These are phyloP conservation scores for Exophiala sp. DNA, from an alignment of 2,329 filamentous ascomycete genomes.

Conservation along the genomic window DNA sequence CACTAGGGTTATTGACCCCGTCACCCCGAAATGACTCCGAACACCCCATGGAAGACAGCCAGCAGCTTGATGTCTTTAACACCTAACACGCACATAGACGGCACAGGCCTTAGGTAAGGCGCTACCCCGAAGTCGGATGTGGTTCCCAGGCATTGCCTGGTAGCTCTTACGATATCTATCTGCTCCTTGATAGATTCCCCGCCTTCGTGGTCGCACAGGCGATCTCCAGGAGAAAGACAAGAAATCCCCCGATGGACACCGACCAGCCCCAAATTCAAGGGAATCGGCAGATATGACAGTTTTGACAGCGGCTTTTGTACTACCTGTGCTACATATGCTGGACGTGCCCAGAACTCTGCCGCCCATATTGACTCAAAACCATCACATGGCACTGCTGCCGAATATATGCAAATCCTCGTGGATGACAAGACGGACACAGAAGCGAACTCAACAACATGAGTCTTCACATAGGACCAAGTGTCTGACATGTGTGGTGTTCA, in stretches of 20 bases:
- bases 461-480: too few relatives aligned
- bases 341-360: background rate
- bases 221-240: constrained; percentile 3
- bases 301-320: constrained; percentile 26
- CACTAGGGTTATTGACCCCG: constrained; percentile 2
- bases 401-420: too few relatives aligned
- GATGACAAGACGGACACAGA: too few relatives aligned
- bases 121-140: constrained; percentile 8
- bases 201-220: constrained; percentile 7
- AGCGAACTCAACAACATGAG: background rate
- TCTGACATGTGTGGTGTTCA: too few relatives aligned
- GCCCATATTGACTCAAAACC: background rate
- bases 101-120: constrained; percentile 1
- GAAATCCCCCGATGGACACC: constrained; percentile 11
- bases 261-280: constrained; percentile 14
- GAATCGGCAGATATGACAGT: constrained; percentile 25
- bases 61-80: too few relatives aligned
- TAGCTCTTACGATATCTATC: background rate
- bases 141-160: constrained; percentile 1
- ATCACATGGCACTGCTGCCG: too few relatives aligned
- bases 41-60: background rate
- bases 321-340: background rate
- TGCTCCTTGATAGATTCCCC: background rate
- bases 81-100: background rate
- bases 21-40: constrained; percentile 2